Conservation (phyloP, 441 rosid genomes). For the Monsonia emarginata region DNA sequence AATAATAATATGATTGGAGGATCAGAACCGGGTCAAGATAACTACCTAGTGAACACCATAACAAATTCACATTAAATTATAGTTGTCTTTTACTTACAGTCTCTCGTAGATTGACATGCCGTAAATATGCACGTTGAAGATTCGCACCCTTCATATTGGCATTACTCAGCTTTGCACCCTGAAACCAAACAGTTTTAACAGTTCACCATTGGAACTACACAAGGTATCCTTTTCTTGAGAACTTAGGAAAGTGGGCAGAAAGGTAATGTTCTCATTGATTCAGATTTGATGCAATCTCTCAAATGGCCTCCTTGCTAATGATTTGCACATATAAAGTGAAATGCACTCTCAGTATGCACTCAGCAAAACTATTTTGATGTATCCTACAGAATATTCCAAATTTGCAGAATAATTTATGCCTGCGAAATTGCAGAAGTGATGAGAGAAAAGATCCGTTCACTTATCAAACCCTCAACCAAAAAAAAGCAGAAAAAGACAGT, state of each 20-base stretch:
- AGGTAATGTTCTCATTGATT: not conserved
- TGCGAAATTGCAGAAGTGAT: too few relatives aligned
- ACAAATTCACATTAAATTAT: not conserved
- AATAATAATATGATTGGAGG: not conserved
- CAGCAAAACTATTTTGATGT: not conserved
- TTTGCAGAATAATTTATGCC: too few relatives aligned
- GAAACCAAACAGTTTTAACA: constrained; percentile 15
- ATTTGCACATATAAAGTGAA: not conserved
- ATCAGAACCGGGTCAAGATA: not conserved
- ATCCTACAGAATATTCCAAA: not conserved
- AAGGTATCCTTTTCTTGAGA: not conserved
- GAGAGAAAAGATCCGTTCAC: not conserved
- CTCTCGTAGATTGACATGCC: constrained; percentile 71
- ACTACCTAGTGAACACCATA: not conserved
- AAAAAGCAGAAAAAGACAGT: not conserved
- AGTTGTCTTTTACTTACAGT: constrained; percentile 43
- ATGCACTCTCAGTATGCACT: not conserved
- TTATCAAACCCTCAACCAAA: too few relatives aligned
- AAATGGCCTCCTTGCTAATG: not conserved
- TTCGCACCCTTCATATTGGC: constrained; percentile 83
- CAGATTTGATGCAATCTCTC: not conserved
- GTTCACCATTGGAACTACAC: not conserved
- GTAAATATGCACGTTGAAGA: constrained; percentile 77
- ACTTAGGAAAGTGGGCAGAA: not conserved
- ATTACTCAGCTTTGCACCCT: constrained; percentile 76